Conservation (phyloP, 345 rosid species). For the Eucalyptus marginata region DNA sequence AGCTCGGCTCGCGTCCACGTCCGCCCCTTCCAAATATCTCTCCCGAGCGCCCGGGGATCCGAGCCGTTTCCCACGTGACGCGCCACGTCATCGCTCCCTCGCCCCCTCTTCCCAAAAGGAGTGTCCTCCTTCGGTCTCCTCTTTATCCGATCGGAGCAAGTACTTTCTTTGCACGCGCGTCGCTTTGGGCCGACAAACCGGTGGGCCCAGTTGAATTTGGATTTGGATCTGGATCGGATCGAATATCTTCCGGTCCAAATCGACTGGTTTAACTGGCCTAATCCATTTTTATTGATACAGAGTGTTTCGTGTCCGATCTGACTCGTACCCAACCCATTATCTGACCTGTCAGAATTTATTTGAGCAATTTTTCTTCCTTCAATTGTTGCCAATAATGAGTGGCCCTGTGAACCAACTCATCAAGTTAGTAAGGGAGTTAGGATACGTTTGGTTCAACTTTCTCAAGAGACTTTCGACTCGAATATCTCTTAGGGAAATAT, state of each 20-base stretch:
- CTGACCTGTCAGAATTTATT: no score
- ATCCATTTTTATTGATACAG: neutral
- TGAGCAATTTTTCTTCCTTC: neutral
- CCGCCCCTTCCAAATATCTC: slow-evolving; percentile 26
- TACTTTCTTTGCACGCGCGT: neutral
- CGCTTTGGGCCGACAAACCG: neutral
- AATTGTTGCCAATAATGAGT: neutral
- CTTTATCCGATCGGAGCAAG: neutral
- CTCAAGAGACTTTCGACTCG: no score
- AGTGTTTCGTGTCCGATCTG: no score
- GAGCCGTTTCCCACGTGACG: neutral
- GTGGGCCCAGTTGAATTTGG: neutral
- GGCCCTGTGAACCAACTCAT: neutral
- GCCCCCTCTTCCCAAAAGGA: neutral
- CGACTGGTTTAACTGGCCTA: neutral
- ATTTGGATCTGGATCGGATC: neutral
- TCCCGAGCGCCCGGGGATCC: neutral
- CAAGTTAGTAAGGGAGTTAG: neutral
- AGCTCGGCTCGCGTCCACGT: slow-evolving; percentile 44
- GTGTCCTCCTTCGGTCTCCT: neutral
- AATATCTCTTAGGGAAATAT: rapidly evolving
- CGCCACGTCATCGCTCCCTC: neutral
- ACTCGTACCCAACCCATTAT: neutral
- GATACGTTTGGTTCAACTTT: no score
- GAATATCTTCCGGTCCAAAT: neutral